Conservation (phyloP, 768 basidiomycete genomes). For the Suillus subaureus region DNA sequence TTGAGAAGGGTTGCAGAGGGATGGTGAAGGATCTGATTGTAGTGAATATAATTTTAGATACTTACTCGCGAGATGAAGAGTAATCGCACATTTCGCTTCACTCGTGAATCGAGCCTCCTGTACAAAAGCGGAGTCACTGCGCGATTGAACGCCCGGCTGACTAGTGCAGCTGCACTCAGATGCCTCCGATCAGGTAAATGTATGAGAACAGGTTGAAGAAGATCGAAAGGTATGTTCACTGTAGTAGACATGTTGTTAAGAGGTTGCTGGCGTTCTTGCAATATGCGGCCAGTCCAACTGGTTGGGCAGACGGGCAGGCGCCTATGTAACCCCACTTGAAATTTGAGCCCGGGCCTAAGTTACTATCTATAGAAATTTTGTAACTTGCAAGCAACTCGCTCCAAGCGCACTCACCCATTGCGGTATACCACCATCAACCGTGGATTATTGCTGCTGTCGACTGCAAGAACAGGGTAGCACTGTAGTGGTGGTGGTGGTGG, state of each 20-base stretch:
- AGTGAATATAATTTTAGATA: conserved; percentile 9
- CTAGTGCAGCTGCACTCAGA: conserved; percentile 56
- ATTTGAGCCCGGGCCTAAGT: neutral
- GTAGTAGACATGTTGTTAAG: conserved; percentile 5
- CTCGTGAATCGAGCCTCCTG: conserved; percentile 57
- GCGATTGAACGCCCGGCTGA: conserved; percentile 55
- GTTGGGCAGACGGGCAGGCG: neutral
- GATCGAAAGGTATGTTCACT: conserved; percentile 33
- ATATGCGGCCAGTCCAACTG: neutral
- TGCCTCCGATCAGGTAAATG: conserved; percentile 55
- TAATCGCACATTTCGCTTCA: conserved; percentile 28
- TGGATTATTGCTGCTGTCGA: neutral
- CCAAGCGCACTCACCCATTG: neutral
- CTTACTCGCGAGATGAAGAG: neutral
- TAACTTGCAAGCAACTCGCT: neutral
- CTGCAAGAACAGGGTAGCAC: neutral
- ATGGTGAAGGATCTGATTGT: conserved; percentile 41
- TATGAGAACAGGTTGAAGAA: conserved; percentile 47
- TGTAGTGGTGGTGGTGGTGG: neutral
- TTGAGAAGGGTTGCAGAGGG: conserved; percentile 58
- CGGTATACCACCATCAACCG: neutral
- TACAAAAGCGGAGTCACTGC: conserved; percentile 65
- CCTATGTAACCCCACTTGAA: neutral
- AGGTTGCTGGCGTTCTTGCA: neutral
- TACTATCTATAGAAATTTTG: neutral